Conservation (phyloP, 75 land plant genomes). For the Picea sitchensis region DNA sequence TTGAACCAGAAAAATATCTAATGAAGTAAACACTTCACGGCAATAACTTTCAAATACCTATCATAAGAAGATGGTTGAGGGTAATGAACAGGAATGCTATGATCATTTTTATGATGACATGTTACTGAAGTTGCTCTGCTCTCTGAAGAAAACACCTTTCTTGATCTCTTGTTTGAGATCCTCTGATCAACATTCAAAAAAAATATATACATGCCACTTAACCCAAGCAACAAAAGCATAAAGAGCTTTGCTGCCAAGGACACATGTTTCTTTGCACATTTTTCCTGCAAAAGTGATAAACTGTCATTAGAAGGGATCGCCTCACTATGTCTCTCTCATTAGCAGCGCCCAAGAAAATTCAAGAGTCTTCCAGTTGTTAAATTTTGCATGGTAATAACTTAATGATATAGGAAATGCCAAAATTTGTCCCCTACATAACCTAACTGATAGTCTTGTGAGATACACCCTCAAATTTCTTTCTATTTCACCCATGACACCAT, state of each 20-base stretch:
- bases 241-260: conserved; percentile 16
- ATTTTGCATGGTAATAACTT: not conserved
- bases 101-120: conserved; percentile 7
- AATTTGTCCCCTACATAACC: not conserved
- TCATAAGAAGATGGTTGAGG: conserved; percentile 28
- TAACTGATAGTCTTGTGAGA: no score
- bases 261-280: conserved; percentile 6
- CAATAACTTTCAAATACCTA: conserved; percentile 17
- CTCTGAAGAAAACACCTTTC: not conserved
- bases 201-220: conserved; percentile 26
- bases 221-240: conserved; percentile 24
- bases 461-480: not conserved
- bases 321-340: not conserved
- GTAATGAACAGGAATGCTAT: conserved; percentile 12
- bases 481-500: not conserved
- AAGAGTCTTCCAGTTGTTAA: not conserved
- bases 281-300: not conserved
- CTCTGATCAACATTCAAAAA: conserved; percentile 21
- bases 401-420: not conserved
- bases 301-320: not conserved
- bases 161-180: not conserved
- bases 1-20: not conserved
- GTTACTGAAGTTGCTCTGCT: not conserved
- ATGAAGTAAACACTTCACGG: conserved; percentile 1
- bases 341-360: not conserved